Evolutionary conservation across 2,329 filamentous ascomycete genomes (phyloP), one percentile per base, ranked within the genome.

Genomic region (Fusarium anguioides): DNA sequence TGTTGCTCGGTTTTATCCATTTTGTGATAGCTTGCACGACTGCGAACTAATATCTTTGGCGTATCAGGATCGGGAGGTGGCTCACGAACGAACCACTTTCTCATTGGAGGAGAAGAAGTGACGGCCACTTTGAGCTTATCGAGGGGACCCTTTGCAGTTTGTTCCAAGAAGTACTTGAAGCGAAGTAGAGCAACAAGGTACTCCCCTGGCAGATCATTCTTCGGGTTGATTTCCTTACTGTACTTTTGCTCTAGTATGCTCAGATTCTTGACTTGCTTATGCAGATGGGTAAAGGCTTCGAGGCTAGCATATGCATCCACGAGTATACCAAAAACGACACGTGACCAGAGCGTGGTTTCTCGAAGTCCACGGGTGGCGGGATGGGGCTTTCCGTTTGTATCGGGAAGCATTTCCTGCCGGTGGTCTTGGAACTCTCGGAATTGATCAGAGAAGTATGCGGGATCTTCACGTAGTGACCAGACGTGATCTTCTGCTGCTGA

Each of bases 381-480:
- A 14, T 51, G 48, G 6, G 36, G 26, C 0, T 23, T n/a, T 9
- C 48, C 48, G 0, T 42, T n/a, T 8, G 24, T 31, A 10, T 51
- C 48, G 11, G 48, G 47, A 8, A 51, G 12, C 20, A 51, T 42
- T n/a, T 51, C 33, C 17, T 33, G 45, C 1, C 35, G 54, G 23
- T 88, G 86, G 14, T 86, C 83, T 21, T 75, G 78, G 26, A 70
- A 68, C 2, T 85, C 82, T 10, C 70, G 62, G 2, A 87, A 40
- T 1, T 74, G 53, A 3, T 84, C 77, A 6, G 78, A 74, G 63
- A 89, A 89, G 73, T 88, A 89, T 1, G 75, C 75, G 0, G 87
- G 86, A 69, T 90, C 87, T 66, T 90, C 87, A 9, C 86, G 80
- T 4, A 90, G 75, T 0, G 79, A 69, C 81, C 81, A 86, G 0